Evolutionary conservation across 176 grass and related monocot species (phyloP), one percentile per base, ranked within the genome.

Genomic region (Oryza coarctata): DNA sequence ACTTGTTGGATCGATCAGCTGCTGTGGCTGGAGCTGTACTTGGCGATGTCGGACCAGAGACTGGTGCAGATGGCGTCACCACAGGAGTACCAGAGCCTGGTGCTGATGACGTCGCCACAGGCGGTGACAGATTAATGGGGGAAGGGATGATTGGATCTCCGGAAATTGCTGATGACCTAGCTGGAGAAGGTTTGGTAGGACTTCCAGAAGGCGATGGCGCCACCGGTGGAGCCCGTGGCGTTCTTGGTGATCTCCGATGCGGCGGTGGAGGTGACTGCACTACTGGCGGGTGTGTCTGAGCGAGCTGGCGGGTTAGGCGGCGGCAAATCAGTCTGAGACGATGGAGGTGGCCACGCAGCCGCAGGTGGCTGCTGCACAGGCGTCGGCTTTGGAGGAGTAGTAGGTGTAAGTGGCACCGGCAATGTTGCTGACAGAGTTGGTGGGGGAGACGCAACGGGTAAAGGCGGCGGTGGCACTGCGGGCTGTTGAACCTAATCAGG

Each of bases 221-320:
- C 15, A 75, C 1, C 6, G 70, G 62, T 23, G 84, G 82, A 70
- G 81, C 13, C 44, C 68, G 84, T 68, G 82, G 70, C 5, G 83
- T 15, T 3, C 30, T 83, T 28, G 81, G 80, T 17, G 90, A 65
- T 15, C 74, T n/a, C 33, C 18, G 58, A 30, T n/a, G 78, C 0
- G 57, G 41, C 7, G 85, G 90, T 5, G 93, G 93, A 52, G 92
- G 80, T 5, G 90, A 71, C 74, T 26, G 81, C 10, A 43, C 22
- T 49, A n/a, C 61, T 1, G 93, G 76, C 14, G 85, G 85, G 75
- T 0, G 80, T 33, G 28, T 81, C 76, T 41, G 66, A 49, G 30
- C 80, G 86, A n/a, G 76, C 39, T 10, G 91, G 84, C 15, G 87
- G 79, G 63, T 45, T 70, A 4, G 87, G 79, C n/a, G 71, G 38